These are phyloP conservation scores for Aspergillus sclerotiicarbonarius DNA, from an alignment of 495 filamentous ascomycete species.

Conservation along the genomic window DNA sequence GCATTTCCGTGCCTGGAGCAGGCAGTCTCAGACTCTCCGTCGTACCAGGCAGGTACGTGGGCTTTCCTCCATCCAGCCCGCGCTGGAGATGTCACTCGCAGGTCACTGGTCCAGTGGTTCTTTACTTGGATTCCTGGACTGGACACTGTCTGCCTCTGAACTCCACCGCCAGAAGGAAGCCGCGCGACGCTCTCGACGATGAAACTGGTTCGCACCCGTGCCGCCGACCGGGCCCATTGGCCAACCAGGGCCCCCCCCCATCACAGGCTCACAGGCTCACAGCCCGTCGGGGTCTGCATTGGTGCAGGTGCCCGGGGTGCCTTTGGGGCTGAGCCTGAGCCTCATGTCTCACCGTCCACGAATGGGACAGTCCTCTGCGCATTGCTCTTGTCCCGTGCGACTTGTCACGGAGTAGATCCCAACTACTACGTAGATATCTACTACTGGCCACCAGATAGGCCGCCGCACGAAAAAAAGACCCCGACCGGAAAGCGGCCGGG, in stretches of 20 bases:
- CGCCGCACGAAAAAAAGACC: not conserved
- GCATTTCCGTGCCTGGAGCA: constrained; percentile 16
- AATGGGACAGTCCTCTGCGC: not conserved
- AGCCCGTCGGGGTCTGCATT: constrained; percentile 6
- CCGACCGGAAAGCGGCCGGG: not conserved
- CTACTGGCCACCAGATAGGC: too few species aligned
- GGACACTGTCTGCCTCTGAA: not conserved
- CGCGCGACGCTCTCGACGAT: not conserved
- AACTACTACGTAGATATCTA: not conserved
- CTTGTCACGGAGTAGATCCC: not conserved
- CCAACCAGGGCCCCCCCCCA: constrained; percentile 7
- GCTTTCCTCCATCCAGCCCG: not conserved
- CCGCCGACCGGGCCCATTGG: constrained; percentile 1
- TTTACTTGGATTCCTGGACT: not conserved
- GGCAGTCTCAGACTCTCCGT: not conserved
- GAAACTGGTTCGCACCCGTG: constrained; percentile 4
- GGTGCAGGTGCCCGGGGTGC: not conserved
- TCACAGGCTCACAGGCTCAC: too few species aligned
- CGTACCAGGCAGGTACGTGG: not conserved
- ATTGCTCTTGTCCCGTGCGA: not conserved
- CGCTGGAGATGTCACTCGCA: not conserved
- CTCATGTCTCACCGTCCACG: constrained; percentile 1
- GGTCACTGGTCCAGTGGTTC: not conserved
- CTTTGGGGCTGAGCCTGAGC: constrained; percentile 3
- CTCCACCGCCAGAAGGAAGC: constrained; percentile 2